Conservation (phyloP, 192 early-diverging fungal species). For the Obelidium mucronatum region DNA sequence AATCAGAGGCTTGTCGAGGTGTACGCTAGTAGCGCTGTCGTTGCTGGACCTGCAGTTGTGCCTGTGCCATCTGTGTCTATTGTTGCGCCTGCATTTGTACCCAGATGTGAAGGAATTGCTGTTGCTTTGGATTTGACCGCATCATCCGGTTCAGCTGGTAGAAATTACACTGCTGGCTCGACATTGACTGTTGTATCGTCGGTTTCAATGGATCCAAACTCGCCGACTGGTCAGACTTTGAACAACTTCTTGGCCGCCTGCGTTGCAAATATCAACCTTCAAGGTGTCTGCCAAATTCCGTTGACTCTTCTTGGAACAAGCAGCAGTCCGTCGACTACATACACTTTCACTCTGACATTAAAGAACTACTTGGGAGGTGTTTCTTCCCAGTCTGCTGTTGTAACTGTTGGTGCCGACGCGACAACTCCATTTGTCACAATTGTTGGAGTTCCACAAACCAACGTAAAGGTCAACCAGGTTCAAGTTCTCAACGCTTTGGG, state of each 20-base stretch:
- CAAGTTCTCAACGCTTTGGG: slow-evolving; percentile 11
- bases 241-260: slow-evolving; percentile 3
- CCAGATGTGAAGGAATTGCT: slow-evolving; percentile 18
- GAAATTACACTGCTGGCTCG: slow-evolving; percentile 24
- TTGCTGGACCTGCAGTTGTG: slow-evolving; percentile 12
- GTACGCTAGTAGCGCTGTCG: background rate
- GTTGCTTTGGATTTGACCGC: slow-evolving; percentile 25
- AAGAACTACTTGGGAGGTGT: slow-evolving; percentile 28
- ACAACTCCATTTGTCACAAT: slow-evolving; percentile 17
- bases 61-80: slow-evolving; percentile 17
- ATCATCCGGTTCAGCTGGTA: slow-evolving; percentile 26
- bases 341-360: slow-evolving; percentile 23
- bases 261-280: background rate
- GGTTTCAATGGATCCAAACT: background rate
- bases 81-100: slow-evolving; percentile 25
- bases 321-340: background rate
- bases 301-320: background rate
- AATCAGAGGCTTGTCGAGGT: background rate
- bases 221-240: background rate
- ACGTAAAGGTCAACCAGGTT: slow-evolving; percentile 25
- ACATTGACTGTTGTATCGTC: background rate
- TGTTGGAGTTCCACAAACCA: background rate
- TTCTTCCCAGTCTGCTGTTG: background rate
- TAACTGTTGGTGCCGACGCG: slow-evolving; percentile 7
- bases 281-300: slow-evolving; percentile 17